Evolutionary conservation across 2,329 filamentous ascomycete species (phyloP).

Genomic region (Aspergillus alliaceus): DNA sequence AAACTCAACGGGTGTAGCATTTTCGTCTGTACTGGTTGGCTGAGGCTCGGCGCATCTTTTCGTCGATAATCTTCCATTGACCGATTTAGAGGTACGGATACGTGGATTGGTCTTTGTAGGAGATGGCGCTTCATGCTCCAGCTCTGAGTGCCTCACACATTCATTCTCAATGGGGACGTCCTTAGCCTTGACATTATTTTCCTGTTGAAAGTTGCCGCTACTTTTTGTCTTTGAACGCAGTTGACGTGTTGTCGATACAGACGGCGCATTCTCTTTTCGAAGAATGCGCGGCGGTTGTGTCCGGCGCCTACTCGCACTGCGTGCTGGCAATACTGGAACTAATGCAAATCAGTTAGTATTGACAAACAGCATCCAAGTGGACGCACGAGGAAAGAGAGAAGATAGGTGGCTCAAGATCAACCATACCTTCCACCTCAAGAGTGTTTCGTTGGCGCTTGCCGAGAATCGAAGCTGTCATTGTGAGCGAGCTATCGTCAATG

Average conservation of each 20-base stretch:
- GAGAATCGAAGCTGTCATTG: conserved; percentile 42
- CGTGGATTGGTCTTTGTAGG: conserved; percentile 49
- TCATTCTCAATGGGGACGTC: conserved; percentile 32
- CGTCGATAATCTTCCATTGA: conserved; percentile 31
- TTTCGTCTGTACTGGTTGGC: conserved; percentile 42
- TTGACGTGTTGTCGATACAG: conserved; percentile 28
- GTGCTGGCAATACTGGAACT: conserved; percentile 31
- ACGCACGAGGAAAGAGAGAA: background rate
- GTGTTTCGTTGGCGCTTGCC: conserved; percentile 46
- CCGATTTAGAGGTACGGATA: conserved; percentile 40
- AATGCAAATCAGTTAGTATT: conserved; percentile 15
- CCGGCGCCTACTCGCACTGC: conserved; percentile 49
- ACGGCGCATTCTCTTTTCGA: conserved; percentile 30
- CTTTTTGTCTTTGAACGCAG: conserved; percentile 39
- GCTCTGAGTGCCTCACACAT: conserved; percentile 51
- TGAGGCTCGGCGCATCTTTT: background rate
- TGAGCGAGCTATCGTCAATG: conserved; percentile 14
- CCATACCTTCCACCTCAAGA: conserved; percentile 43
- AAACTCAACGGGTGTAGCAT: conserved; percentile 39
- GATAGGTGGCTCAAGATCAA: conserved; percentile 13
- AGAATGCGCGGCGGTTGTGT: conserved; percentile 44
- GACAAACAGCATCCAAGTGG: background rate
- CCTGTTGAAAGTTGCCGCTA: conserved; percentile 24
- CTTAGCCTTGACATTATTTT: conserved; percentile 26
- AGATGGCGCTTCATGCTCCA: conserved; percentile 45